Evolutionary conservation across 163 green algal species (phyloP).

Genomic region (Coccomyxa subellipsoidea): DNA sequence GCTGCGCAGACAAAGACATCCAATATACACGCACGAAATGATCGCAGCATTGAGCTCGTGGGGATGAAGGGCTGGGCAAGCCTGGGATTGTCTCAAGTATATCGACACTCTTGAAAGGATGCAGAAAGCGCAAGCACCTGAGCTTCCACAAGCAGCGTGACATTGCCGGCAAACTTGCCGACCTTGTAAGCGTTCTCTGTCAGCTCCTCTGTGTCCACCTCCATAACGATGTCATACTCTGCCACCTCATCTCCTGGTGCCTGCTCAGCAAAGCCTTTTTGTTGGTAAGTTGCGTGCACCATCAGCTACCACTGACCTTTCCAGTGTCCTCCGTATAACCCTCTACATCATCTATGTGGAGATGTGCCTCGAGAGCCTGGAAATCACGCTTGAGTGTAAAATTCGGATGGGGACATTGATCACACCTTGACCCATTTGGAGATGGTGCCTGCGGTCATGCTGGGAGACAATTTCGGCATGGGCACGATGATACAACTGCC

Average conservation of each 20-base stretch:
- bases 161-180: constrained; percentile 8
- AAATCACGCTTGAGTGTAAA: neutral
- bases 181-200: constrained; percentile 14
- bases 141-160: constrained; percentile 15
- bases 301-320: neutral
- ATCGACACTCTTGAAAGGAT: neutral
- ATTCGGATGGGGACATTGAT: neutral
- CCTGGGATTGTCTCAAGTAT: neutral
- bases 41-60: neutral
- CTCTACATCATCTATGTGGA: no score
- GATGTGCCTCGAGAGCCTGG: no score
- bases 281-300: neutral
- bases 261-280: neutral
- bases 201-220: constrained; percentile 13
- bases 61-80: neutral
- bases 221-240: constrained; percentile 8
- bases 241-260: constrained; percentile 4
- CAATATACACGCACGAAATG: neutral
- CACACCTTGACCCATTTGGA: constrained; percentile 12
- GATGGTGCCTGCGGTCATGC: constrained; percentile 7
- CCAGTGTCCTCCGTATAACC: neutral
- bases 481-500: neutral
- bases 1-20: neutral
- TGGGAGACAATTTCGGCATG: constrained; percentile 16
- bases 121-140: neutral